phyloP scores from a whole-genome alignment of 352 stramenopile genomes.

The Globisporangium okanoganense region DNA sequence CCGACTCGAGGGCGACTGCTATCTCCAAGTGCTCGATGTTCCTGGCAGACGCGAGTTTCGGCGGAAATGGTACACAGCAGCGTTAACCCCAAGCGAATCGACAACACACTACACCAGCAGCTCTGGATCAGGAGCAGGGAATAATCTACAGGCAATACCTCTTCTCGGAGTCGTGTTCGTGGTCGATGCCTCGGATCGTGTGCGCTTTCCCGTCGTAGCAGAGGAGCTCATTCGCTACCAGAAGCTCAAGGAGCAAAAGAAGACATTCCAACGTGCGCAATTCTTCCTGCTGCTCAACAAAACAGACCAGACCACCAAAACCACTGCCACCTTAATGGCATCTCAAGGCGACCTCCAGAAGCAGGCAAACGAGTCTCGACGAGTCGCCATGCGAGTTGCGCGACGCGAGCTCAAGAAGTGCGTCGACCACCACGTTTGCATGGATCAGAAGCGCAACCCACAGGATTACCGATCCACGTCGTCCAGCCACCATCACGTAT shows the following conservation, averaged over 20 bases:
- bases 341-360: constrained; percentile 18
- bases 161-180: constrained; percentile 48
- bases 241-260: constrained; percentile 29
- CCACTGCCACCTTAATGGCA: constrained; percentile 7
- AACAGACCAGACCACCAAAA: constrained; percentile 25
- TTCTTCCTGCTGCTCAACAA: constrained; percentile 66
- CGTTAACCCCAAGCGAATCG: constrained; percentile 1
- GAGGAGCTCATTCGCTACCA: constrained; percentile 45
- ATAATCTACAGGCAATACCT: constrained; percentile 19
- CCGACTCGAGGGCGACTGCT: constrained; percentile 36
- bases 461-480: background rate
- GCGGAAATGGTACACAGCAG: constrained; percentile 30
- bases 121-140: background rate
- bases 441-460: constrained; percentile 39
- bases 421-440: constrained; percentile 43
- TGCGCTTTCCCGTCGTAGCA: constrained; percentile 48
- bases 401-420: constrained; percentile 46
- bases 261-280: constrained; percentile 26
- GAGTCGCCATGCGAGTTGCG: constrained; percentile 24
- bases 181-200: constrained; percentile 36
- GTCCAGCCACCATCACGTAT: background rate
- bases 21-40: constrained; percentile 45
- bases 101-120: background rate
- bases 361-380: constrained; percentile 18
- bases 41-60: constrained; percentile 32